Base-by-base conservation (phyloP, 106 monocot species). In the Gastrodia elata region DNA sequence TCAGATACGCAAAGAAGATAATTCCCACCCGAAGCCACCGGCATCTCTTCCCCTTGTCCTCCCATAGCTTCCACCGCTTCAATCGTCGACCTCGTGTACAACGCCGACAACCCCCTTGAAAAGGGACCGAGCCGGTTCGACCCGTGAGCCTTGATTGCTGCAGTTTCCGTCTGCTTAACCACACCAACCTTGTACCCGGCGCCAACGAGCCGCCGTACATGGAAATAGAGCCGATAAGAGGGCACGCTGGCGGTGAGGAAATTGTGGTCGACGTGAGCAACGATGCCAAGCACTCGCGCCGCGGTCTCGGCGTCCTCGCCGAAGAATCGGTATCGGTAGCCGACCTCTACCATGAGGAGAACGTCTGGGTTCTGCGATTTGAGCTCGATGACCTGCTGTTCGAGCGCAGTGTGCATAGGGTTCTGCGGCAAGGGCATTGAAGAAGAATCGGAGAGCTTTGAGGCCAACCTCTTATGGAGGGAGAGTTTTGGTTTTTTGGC, bases 161-260 rank as follows among this genome's bases (percentile, higher is more conserved):
- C 87, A 0, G 98, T 93, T 82, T 99, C 98, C 4, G 91, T 93
- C 85, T 99, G 98, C 74, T 84, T 93, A 55, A 99, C 93, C 5
- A 99, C 93, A 11, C 98, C 98, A 38, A 99, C 98, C 89, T 91
- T 99, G 75, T 75, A 84, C 16, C 98, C 98, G 4, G 88, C 91
- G 4, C 22, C 77, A 39, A 93, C 98, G 6, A 93, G 85, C 37
- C 93, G 76, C 71, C 93, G 72, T 15, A 91, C 91, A 64, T 99
- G 91, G 70, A 93, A 81, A 46, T 77, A 36, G 33, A 99, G 39
- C 44, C 98, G 87, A 75, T 91, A 99, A 5, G 91, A 81, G 11
- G 98, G 98, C 42, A 99, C 56, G 38, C 93, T 91, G 2, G 98
- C 93, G 1, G 98, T 98, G 73, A 93, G 83, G 74, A 98, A 93